phyloP scores from a whole-genome alignment of 768 basidiomycete species.

The Omphalotus guepiniiformis region DNA sequence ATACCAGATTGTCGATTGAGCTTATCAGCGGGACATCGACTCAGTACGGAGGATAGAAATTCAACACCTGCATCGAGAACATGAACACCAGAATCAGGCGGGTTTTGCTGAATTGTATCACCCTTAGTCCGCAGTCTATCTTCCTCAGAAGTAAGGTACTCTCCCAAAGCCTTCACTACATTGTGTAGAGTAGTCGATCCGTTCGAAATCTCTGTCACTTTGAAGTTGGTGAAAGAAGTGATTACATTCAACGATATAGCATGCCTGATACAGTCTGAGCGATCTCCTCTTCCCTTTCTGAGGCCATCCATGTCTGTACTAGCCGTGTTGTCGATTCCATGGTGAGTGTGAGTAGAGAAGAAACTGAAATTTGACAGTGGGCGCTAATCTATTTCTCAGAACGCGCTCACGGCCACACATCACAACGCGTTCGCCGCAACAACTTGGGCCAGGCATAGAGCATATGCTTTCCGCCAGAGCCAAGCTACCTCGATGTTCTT shows the following conservation, averaged over 20 bases:
- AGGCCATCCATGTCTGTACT: slow-evolving; percentile 70
- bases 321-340: slow-evolving; percentile 46
- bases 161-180: slow-evolving; percentile 82
- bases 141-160: slow-evolving; percentile 85
- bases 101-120: slow-evolving; percentile 21
- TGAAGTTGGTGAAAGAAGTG: slow-evolving; percentile 4
- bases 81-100: too few relatives aligned
- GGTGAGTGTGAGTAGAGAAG: too few relatives aligned
- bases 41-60: slow-evolving; percentile 71
- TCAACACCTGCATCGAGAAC: slow-evolving; percentile 65
- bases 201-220: slow-evolving; percentile 39
- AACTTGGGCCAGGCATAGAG: background rate
- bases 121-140: slow-evolving; percentile 77
- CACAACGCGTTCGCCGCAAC: background rate
- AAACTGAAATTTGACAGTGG: too few relatives aligned
- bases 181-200: slow-evolving; percentile 61
- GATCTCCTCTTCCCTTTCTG: slow-evolving; percentile 56
- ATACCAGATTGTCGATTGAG: slow-evolving; percentile 82
- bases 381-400: too few relatives aligned
- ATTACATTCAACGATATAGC: slow-evolving; percentile 15
- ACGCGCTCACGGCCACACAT: too few relatives aligned
- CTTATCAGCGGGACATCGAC: slow-evolving; percentile 51
- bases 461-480: slow-evolving; percentile 6
- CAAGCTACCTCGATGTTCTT: slow-evolving; percentile 1
- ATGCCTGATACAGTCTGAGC: slow-evolving; percentile 56